phyloP scores from a whole-genome alignment of 768 basidiomycete genomes.

The Agaricus blazei region DNA sequence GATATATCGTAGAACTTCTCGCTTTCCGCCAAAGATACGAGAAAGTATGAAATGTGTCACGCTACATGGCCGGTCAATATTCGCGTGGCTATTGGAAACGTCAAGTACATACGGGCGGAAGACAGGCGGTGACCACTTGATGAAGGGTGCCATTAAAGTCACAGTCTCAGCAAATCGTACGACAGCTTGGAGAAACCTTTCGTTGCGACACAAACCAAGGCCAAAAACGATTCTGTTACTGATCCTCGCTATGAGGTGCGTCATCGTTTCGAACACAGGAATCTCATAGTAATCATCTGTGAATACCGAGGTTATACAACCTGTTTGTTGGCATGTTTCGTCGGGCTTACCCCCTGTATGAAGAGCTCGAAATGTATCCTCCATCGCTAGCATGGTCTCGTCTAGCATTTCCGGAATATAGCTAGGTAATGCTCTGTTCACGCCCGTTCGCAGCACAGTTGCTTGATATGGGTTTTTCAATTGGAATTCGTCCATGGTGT shows the following conservation, averaged over 20 bases:
- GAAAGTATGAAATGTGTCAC: conserved; percentile 27
- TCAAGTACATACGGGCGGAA: conserved; percentile 24
- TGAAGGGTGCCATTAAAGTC: conserved; percentile 27
- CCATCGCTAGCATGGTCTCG: conserved; percentile 26
- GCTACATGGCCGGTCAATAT: conserved; percentile 13
- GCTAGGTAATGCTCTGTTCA: conserved; percentile 30
- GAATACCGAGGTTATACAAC: not conserved
- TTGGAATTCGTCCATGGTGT: conserved; percentile 32
- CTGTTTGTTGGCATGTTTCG: not conserved
- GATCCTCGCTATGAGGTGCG: conserved; percentile 30
- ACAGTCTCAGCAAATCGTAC: conserved; percentile 30
- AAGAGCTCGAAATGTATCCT: conserved; percentile 19
- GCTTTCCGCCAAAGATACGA: conserved; percentile 28
- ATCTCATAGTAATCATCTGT: conserved; percentile 18
- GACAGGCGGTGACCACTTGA: conserved; percentile 25
- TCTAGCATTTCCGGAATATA: conserved; percentile 32
- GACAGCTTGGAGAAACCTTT: conserved; percentile 27
- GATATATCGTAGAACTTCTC: conserved; percentile 22
- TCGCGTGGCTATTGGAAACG: not conserved
- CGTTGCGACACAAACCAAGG: conserved; percentile 27
- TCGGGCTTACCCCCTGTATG: conserved; percentile 11
- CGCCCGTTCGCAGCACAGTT: conserved; percentile 27
- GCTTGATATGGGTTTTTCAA: conserved; percentile 30
- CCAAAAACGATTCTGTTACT: conserved; percentile 35
- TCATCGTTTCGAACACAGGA: conserved; percentile 31